Evolutionary conservation across 306 rosid species (phyloP).

Genomic region (Cicer cuneatum): DNA sequence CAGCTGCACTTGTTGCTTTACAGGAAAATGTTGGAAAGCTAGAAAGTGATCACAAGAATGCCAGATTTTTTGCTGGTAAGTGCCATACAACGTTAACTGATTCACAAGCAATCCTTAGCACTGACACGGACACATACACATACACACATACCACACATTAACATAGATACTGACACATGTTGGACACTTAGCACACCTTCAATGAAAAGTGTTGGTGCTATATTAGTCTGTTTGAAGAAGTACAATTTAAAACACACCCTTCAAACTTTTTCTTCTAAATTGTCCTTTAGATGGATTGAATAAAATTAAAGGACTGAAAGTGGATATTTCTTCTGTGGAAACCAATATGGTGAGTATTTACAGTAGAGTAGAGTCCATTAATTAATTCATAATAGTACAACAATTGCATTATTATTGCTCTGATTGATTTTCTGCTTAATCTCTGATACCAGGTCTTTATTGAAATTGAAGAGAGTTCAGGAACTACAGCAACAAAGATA

Average conservation of each 20-base stretch:
- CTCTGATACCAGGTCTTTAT: constrained; percentile 58
- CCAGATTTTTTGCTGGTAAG: constrained; percentile 74
- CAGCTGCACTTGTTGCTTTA: constrained; percentile 81
- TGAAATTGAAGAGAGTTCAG: constrained; percentile 61
- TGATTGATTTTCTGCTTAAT: background rate
- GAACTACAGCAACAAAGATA: constrained; percentile 58
- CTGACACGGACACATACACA: no score
- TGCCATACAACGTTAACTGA: background rate
- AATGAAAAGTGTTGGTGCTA: background rate
- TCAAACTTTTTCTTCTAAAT: background rate
- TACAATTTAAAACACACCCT: background rate
- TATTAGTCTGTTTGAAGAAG: background rate
- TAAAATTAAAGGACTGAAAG: constrained; percentile 63
- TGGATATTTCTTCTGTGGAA: constrained; percentile 61
- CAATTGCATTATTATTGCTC: constrained; percentile 16
- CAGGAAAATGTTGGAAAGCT: constrained; percentile 73
- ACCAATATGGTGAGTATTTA: constrained; percentile 79
- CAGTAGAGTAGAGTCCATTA: background rate
- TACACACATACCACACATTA: no score
- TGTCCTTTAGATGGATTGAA: constrained; percentile 60
- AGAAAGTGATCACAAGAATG: constrained; percentile 74
- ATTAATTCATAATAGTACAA: background rate
- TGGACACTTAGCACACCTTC: background rate
- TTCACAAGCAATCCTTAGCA: background rate
- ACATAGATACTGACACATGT: background rate